Evolutionary conservation across 371 early-diverging fungal genomes (phyloP).

Genomic region (Apophysomyces sp.): DNA sequence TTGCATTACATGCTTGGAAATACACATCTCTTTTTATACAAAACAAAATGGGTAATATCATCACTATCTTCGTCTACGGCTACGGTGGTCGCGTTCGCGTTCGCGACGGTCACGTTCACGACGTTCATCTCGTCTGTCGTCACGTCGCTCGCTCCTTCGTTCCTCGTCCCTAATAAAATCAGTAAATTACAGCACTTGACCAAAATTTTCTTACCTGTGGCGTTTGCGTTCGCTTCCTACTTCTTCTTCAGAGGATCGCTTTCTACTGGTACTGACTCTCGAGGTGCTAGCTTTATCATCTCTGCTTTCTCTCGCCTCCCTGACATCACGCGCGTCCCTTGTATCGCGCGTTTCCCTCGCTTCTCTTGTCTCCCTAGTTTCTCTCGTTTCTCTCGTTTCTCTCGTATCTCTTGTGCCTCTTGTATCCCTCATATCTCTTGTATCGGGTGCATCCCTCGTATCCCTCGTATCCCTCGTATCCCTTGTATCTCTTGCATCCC

Average conservation of each 20-base stretch:
- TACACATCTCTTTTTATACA: too few species aligned
- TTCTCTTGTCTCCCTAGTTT: background rate
- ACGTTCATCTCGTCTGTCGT: conserved; percentile 10
- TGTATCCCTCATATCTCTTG: background rate
- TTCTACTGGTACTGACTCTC: conserved; percentile 1
- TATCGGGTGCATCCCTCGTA: background rate
- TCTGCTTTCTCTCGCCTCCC: conserved; percentile 4
- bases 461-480: background rate
- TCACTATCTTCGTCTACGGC: conserved; percentile 5
- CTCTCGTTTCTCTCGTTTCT: background rate
- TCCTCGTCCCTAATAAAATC: conserved; percentile 18
- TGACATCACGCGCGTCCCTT: background rate
- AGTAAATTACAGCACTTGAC: background rate
- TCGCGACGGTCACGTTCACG: conserved; percentile 17
- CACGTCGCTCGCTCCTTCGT: conserved; percentile 25
- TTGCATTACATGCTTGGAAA: too few species aligned
- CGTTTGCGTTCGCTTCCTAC: conserved; percentile 14
- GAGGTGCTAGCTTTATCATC: background rate
- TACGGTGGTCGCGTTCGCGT: conserved; percentile 13
- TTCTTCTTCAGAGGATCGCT: conserved; percentile 12
- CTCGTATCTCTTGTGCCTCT: background rate
- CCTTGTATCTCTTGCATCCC: background rate
- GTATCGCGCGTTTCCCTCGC: background rate
- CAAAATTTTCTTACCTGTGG: conserved; percentile 4
- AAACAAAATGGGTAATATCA: too few species aligned